Conservation (phyloP, 176 grass and related monocot genomes). For the Avena atlantica region DNA sequence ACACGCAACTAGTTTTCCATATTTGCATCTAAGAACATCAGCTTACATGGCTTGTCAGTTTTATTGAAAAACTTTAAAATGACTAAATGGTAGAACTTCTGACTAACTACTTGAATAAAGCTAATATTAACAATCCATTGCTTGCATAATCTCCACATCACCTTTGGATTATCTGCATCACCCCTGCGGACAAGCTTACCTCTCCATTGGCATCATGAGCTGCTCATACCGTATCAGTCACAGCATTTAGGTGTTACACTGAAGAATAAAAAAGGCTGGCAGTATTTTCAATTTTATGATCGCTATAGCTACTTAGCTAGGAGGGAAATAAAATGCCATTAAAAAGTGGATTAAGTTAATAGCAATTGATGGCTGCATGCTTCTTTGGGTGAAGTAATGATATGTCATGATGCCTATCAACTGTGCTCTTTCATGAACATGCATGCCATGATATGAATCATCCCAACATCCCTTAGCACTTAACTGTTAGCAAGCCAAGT, state of each 20-base stretch:
- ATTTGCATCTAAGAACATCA: background rate
- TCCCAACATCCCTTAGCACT: conserved; percentile 8
- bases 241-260: background rate
- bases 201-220: conserved; percentile 23
- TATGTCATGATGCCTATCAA: conserved; percentile 66
- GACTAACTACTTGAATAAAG: background rate
- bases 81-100: background rate
- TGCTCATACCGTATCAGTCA: conserved; percentile 8
- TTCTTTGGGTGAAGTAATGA: conserved; percentile 44
- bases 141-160: background rate
- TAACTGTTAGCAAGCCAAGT: conserved; percentile 24
- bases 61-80: background rate
- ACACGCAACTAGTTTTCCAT: background rate
- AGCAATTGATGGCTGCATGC: conserved; percentile 46
- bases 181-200: background rate
- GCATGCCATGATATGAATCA: conserved; percentile 81
- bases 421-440: conserved; percentile 51
- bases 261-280: conserved; percentile 9
- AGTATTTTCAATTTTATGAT: conserved; percentile 37
- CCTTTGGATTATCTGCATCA: background rate
- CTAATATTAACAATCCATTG: background rate
- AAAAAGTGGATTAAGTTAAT: conserved; percentile 28
- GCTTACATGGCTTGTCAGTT: background rate
- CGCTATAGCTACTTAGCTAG: conserved; percentile 36
- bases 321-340: conserved; percentile 26